phyloP scores from a whole-genome alignment of 371 early-diverging fungal genomes.

The Rhizomucor pusillus region DNA sequence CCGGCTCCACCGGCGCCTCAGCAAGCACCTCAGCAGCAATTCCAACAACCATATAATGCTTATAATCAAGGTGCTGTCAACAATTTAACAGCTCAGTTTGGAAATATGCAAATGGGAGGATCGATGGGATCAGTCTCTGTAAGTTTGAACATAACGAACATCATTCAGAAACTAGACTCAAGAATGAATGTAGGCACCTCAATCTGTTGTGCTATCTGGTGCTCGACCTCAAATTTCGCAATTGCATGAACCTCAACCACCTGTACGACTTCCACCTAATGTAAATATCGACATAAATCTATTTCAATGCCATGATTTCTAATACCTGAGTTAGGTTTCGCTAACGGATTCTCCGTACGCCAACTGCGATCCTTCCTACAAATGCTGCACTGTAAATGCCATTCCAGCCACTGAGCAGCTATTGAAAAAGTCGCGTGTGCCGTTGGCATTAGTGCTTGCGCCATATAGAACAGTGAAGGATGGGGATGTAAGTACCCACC shows the following conservation, averaged over 20 bases:
- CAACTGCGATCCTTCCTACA: constrained; percentile 76
- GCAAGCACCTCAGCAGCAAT: constrained; percentile 25
- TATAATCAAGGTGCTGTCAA: constrained; percentile 24
- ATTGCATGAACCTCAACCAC: constrained; percentile 52
- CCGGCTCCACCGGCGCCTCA: constrained; percentile 11
- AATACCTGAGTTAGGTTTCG: constrained; percentile 31
- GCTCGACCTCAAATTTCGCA: constrained; percentile 58
- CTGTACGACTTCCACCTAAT: constrained; percentile 58
- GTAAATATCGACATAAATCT: constrained; percentile 22
- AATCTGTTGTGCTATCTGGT: constrained; percentile 49
- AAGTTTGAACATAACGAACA: neutral
- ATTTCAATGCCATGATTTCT: neutral
- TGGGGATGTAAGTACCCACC: constrained; percentile 42
- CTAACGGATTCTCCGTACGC: constrained; percentile 67
- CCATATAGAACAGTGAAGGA: constrained; percentile 71
- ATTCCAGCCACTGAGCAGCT: constrained; percentile 81
- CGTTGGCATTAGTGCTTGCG: constrained; percentile 85
- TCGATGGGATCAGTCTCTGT: constrained; percentile 13
- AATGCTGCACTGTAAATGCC: constrained; percentile 87
- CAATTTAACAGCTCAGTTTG: constrained; percentile 43
- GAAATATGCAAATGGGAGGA: constrained; percentile 36
- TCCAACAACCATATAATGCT: constrained; percentile 24
- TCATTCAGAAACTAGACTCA: neutral
- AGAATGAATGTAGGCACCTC: constrained; percentile 17
- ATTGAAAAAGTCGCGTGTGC: constrained; percentile 81